A percentile compares a stretch with the other conserved stretches of the same genome.
Evolutionary conservation across 495 filamentous ascomycete species (phyloP).

Genomic region (Echria macrotheca): DNA sequence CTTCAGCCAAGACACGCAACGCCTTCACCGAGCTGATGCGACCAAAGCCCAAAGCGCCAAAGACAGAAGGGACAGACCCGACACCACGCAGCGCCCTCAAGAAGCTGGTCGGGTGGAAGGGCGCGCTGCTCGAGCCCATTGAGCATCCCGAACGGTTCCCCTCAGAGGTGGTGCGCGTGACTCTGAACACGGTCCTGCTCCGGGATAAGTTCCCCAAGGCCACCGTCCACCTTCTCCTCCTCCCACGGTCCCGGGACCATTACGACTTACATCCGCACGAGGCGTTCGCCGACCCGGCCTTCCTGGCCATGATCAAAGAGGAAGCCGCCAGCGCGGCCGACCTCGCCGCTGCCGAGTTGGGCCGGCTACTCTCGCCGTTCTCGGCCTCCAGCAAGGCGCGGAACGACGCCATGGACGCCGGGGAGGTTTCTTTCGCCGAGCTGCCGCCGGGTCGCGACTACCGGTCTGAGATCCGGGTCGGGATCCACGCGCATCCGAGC

Average conservation of each 20-base stretch:
- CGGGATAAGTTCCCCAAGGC: conserved; percentile 83
- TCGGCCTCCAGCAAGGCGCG: conserved; percentile 53
- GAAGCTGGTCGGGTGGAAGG: conserved; percentile 38
- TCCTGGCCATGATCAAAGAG: conserved; percentile 57
- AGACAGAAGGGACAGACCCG: conserved; percentile 14
- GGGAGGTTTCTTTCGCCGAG: conserved; percentile 32
- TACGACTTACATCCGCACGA: conserved; percentile 68
- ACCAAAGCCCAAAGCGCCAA: conserved; percentile 44
- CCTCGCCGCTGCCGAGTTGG: conserved; percentile 69
- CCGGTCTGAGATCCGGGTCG: conserved; percentile 66
- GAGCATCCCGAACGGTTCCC: conserved; percentile 60
- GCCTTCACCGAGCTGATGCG: conserved; percentile 63
- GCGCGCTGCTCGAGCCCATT: conserved; percentile 68
- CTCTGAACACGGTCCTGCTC: conserved; percentile 70
- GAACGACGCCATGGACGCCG: conserved; percentile 45
- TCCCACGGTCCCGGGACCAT: conserved; percentile 64
- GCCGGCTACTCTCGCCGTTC: conserved; percentile 58
- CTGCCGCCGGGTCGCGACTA: conserved; percentile 73
- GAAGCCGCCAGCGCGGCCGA: conserved; percentile 57
- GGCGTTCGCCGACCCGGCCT: conserved; percentile 65
- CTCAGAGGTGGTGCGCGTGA: conserved; percentile 60
- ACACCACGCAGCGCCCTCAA: conserved; percentile 8
- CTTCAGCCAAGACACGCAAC: conserved; percentile 17
- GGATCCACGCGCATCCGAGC: conserved; percentile 79
- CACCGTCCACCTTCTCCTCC: conserved; percentile 75